These are phyloP conservation scores for Musa schizocarpa DNA, from an alignment of 176 grass and related monocot genomes.

Conservation along the genomic window DNA sequence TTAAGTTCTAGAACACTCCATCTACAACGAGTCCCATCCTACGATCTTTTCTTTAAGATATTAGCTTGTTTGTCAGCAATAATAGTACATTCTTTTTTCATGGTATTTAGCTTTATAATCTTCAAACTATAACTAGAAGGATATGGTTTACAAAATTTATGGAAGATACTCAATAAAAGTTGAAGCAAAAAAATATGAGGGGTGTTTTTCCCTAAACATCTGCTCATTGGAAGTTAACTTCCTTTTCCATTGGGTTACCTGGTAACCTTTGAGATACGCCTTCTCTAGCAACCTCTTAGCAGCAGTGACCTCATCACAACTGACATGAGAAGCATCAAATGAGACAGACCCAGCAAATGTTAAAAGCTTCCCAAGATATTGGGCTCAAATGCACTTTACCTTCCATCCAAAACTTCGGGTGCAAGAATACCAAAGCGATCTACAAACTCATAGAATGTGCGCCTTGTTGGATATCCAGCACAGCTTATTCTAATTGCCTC, in stretches of 20 bases:
- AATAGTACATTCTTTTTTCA: no score
- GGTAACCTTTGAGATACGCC: constrained; percentile 83
- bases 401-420: constrained; percentile 66
- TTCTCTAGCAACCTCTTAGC: constrained; percentile 66
- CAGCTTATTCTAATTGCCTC: constrained; percentile 99
- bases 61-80: no score
- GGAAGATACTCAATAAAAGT: neutral
- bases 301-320: constrained; percentile 72
- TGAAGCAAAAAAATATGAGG: neutral
- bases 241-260: constrained; percentile 31
- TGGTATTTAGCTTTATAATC: no score
- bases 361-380: constrained; percentile 13
- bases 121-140: no score
- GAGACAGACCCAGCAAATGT: constrained; percentile 2
- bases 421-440: constrained; percentile 97
- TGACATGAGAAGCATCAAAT: constrained; percentile 27
- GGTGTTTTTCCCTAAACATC: no score
- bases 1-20: no score
- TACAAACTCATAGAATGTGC: constrained; percentile 84
- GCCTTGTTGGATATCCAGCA: constrained; percentile 95
- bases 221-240: neutral
- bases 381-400: constrained; percentile 35
- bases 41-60: no score
- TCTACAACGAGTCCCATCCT: no score
- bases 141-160: no score